phyloP scores from a whole-genome alignment of 805 yeast genomes.

The Candida vaughaniae region DNA sequence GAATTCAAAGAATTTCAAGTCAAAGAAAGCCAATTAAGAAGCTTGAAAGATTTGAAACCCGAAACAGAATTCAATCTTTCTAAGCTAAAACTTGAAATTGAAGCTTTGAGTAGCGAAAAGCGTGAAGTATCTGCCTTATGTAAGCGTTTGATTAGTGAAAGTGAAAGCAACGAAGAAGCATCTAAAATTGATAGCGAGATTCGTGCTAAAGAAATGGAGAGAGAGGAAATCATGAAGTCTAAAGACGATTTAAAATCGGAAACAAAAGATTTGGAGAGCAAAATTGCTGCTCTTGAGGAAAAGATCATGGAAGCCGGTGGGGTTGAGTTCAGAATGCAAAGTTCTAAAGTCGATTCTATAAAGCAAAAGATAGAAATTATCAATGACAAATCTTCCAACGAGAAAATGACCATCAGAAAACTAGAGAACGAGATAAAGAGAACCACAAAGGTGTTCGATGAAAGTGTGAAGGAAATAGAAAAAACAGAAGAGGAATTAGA shows the following conservation, averaged over 20 bases:
- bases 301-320: conserved; percentile 92
- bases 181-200: conserved; percentile 40
- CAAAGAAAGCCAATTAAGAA: conserved; percentile 59
- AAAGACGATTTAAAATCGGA: conserved; percentile 44
- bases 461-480: conserved; percentile 47
- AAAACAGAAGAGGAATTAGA: conserved; percentile 24
- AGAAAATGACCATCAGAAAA: conserved; percentile 56
- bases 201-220: conserved; percentile 11
- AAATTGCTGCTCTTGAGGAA: conserved; percentile 64
- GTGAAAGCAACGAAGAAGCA: conserved; percentile 29
- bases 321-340: conserved; percentile 72
- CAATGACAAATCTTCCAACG: conserved; percentile 55
- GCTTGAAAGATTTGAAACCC: conserved; percentile 65
- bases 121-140: conserved; percentile 45
- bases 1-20: conserved; percentile 52
- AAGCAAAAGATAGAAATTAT: conserved; percentile 63
- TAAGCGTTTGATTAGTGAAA: conserved; percentile 40
- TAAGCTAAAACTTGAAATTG: conserved; percentile 61
- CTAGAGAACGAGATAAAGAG: conserved; percentile 63
- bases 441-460: conserved; percentile 45
- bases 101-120: conserved; percentile 55
- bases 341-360: conserved; percentile 76
- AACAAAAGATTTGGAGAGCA: conserved; percentile 53
- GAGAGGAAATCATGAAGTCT: conserved; percentile 16
- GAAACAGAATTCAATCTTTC: conserved; percentile 62